These are phyloP conservation scores for Acer negundo DNA, from an alignment of 345 rosid species.

Conservation along the genomic window DNA sequence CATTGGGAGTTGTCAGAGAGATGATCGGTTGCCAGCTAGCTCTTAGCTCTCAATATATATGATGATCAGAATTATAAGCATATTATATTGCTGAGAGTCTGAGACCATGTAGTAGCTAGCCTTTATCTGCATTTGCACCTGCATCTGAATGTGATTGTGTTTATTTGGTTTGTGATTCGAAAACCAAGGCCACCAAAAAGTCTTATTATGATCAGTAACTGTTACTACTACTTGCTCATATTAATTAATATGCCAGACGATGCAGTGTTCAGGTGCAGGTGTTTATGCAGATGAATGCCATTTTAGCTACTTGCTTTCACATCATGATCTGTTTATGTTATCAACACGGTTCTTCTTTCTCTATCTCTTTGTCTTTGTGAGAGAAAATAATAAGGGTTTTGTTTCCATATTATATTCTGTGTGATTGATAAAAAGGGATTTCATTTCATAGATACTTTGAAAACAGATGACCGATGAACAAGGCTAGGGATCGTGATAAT, in stretches of 20 bases:
- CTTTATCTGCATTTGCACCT: slow-evolving; percentile 44
- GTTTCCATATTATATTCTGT: background rate
- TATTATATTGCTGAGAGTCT: slow-evolving; percentile 7
- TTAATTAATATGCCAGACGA: background rate
- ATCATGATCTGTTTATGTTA: background rate
- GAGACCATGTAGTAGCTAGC: slow-evolving; percentile 8
- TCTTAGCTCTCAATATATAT: background rate
- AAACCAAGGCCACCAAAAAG: slow-evolving; percentile 5
- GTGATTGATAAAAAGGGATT: slow-evolving; percentile 1
- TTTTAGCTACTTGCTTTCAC: slow-evolving; percentile 1
- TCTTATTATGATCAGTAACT: background rate
- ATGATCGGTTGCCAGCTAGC: background rate
- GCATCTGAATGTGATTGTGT: slow-evolving; percentile 32
- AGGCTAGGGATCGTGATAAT: too few species aligned
- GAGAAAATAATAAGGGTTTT: background rate
- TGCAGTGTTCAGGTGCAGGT: slow-evolving; percentile 27
- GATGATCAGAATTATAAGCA: slow-evolving; percentile 2
- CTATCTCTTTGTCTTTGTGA: background rate
- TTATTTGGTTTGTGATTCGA: background rate
- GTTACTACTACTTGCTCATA: too few species aligned
- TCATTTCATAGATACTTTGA: background rate
- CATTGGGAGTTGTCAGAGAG: too few species aligned
- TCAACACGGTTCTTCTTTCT: background rate
- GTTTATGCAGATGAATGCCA: slow-evolving; percentile 36
- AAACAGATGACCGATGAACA: background rate